phyloP scores from a whole-genome alignment of 2,329 filamentous ascomycete genomes.

The Aspergillus uvarum region DNA sequence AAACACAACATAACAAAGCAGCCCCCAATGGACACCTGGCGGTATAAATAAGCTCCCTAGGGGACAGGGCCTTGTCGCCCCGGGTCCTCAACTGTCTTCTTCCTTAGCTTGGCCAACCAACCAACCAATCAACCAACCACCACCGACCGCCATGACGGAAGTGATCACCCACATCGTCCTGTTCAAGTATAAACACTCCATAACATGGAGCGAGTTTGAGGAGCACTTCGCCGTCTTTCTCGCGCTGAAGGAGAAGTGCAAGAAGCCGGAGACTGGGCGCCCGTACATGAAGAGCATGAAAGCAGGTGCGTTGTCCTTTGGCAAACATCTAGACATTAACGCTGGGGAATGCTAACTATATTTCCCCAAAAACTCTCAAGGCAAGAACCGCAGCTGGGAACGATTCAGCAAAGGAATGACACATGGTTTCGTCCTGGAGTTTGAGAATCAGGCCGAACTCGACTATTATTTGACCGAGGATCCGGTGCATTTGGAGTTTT shows the following conservation, averaged over 20 bases:
- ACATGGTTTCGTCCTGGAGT: constrained; percentile 7
- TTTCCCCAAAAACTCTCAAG: not conserved
- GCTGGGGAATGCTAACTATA: not conserved
- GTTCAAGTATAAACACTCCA: constrained; percentile 4
- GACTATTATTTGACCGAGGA: constrained; percentile 7
- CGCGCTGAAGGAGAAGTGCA: not conserved
- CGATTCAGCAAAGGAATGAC: constrained; percentile 4
- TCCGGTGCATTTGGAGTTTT: constrained; percentile 7
- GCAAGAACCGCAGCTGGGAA: constrained; percentile 10
- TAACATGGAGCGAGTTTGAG: constrained; percentile 1
- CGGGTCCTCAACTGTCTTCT: not conserved
- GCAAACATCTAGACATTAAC: not conserved
- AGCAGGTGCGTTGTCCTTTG: not conserved
- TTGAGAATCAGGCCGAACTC: constrained; percentile 8
- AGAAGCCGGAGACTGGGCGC: not conserved
- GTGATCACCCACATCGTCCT: constrained; percentile 1
- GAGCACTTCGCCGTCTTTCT: constrained; percentile 8
- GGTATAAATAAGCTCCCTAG: not conserved
- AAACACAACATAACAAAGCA: not conserved
- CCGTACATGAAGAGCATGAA: constrained; percentile 10
- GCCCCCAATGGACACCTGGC: not conserved
- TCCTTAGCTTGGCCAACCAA: not conserved
- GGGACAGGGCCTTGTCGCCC: not conserved
- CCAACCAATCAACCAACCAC: not conserved
- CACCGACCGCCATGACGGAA: not conserved